Conservation (phyloP, 306 rosid species). For the Arachis stenosperma region DNA sequence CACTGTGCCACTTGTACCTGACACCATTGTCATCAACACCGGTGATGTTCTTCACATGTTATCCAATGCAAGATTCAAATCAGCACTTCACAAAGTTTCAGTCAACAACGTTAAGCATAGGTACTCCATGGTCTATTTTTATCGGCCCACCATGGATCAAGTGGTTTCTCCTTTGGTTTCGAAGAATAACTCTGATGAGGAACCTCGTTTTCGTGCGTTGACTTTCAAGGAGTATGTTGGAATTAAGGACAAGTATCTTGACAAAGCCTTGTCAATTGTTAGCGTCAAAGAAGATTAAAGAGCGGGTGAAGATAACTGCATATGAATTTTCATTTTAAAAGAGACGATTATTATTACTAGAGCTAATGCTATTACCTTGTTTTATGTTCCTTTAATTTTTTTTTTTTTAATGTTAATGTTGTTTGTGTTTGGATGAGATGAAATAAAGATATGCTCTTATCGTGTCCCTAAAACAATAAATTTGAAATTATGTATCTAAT, state of each 20-base stretch:
- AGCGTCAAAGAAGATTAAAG: not conserved
- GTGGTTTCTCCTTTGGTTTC: constrained; percentile 47
- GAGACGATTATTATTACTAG: too few relatives aligned
- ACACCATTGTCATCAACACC: constrained; percentile 53
- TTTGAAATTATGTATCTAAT: too few relatives aligned
- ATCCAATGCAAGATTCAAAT: constrained; percentile 55
- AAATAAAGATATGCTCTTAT: too few relatives aligned
- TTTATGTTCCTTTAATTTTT: too few relatives aligned
- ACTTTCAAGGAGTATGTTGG: constrained; percentile 52
- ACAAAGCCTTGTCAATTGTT: constrained; percentile 52
- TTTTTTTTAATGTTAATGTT: too few relatives aligned
- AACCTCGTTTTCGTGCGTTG: constrained; percentile 50
- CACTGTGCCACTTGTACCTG: constrained; percentile 46
- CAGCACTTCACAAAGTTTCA: constrained; percentile 61
- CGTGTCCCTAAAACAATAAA: too few relatives aligned
- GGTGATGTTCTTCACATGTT: constrained; percentile 71
- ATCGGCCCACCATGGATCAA: constrained; percentile 56
- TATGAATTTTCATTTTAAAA: too few relatives aligned
- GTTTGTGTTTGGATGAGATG: too few relatives aligned
- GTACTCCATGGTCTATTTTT: constrained; percentile 62
- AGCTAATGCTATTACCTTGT: too few relatives aligned
- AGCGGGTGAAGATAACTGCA: too few relatives aligned
- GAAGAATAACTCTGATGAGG: constrained; percentile 9
- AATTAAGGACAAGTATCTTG: constrained; percentile 53
- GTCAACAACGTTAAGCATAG: constrained; percentile 48